Percentiles rank a stretch among this genome's conserved stretches.
These are phyloP conservation scores for Ustilago tritici DNA, from an alignment of 1,284 basidiomycete genomes.

Conservation along the genomic window DNA sequence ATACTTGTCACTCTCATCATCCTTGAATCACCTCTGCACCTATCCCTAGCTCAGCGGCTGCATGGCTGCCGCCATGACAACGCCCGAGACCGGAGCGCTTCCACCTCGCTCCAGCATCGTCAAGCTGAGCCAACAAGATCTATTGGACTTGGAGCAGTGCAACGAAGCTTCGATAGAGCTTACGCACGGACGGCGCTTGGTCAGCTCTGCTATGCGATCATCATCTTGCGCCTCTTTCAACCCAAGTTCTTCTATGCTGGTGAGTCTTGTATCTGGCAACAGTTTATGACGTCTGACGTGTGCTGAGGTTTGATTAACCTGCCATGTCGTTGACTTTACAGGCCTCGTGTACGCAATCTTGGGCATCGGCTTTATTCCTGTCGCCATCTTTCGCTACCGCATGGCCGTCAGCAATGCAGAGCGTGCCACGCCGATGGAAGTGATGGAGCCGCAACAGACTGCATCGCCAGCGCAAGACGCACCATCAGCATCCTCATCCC, in stretches of 20 bases:
- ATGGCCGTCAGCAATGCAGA: slow-evolving; percentile 50
- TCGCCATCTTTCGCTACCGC: slow-evolving; percentile 72
- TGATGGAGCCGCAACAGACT: slow-evolving; percentile 9
- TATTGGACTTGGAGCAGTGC: slow-evolving; percentile 78
- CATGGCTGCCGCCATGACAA: slow-evolving; percentile 12
- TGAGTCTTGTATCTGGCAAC: background rate
- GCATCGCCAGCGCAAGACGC: slow-evolving; percentile 29
- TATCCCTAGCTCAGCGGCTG: background rate
- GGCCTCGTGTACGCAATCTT: slow-evolving; percentile 19
- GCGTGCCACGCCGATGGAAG: slow-evolving; percentile 44
- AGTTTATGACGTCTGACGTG: background rate
- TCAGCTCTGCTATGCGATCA: slow-evolving; percentile 79
- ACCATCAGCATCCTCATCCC: slow-evolving; percentile 54
- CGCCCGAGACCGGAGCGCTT: slow-evolving; percentile 6
- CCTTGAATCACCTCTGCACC: background rate
- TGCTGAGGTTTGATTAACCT: background rate
- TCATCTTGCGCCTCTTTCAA: slow-evolving; percentile 79
- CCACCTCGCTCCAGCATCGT: slow-evolving; percentile 22
- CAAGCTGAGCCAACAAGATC: slow-evolving; percentile 47
- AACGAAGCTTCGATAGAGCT: slow-evolving; percentile 83
- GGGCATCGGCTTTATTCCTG: slow-evolving; percentile 52
- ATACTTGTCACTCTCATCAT: background rate
- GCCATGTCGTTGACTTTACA: background rate
- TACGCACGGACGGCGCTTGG: slow-evolving; percentile 81
- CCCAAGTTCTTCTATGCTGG: slow-evolving; percentile 51